Conservation (phyloP, 2,329 filamentous ascomycete genomes). For the Arthrocladium fulminans region DNA sequence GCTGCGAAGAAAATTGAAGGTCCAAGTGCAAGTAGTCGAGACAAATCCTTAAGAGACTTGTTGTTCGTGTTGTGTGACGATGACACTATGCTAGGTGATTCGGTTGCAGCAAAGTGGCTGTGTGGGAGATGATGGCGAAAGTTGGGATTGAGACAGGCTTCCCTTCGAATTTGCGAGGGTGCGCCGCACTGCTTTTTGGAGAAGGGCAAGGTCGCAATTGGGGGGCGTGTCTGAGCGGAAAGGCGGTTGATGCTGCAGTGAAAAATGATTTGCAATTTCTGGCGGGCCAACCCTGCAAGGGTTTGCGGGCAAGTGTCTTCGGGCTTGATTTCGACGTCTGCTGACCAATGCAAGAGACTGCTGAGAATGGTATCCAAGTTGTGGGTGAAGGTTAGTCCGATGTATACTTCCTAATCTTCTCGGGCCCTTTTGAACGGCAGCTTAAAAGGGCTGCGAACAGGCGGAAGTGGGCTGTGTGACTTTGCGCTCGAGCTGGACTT, state of each 20-base stretch:
- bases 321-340: neutral
- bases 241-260: neutral
- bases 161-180: neutral
- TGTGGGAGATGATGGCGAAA: slow-evolving; percentile 1
- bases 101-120: slow-evolving; percentile 5
- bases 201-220: neutral
- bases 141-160: neutral
- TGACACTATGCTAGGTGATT: slow-evolving; percentile 6
- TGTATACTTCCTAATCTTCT: neutral
- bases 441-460: no score
- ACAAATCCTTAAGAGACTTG: neutral
- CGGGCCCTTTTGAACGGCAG: neutral
- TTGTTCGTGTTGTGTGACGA: neutral
- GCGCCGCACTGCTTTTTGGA: no score
- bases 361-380: neutral
- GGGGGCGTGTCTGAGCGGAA: neutral
- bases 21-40: neutral
- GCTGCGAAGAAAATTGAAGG: neutral
- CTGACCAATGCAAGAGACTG: slow-evolving; percentile 4
- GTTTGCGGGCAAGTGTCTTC: neutral
- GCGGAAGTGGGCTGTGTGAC: neutral
- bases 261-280: neutral
- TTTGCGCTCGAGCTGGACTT: neutral
- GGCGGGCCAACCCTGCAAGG: neutral
- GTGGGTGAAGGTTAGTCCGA: slow-evolving; percentile 2